Conservation (phyloP, 345 rosid species). For the Syzygium grande region DNA sequence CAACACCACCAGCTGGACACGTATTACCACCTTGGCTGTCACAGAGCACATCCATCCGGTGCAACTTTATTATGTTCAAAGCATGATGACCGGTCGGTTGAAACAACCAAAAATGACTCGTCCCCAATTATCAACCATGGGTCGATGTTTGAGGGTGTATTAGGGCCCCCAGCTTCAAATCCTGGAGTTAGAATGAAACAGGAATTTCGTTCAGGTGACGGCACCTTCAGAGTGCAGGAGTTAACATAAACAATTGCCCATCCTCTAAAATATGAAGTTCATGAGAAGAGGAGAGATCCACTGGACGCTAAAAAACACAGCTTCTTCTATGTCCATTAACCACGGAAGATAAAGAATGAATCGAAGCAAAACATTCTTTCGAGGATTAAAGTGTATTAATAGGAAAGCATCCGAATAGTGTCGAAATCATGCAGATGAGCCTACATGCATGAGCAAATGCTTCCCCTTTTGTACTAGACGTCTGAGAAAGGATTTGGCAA, state of each 20-base stretch:
- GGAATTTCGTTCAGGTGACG: background rate
- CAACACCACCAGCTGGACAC: constrained; percentile 75
- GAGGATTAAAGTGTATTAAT: background rate
- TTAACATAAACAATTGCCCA: background rate
- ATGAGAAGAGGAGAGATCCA: background rate
- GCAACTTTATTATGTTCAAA: constrained; percentile 85
- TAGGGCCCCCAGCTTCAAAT: constrained; percentile 94
- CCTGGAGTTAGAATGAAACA: constrained; percentile 26
- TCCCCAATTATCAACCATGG: constrained; percentile 90
- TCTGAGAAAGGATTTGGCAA: background rate
- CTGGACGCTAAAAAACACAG: background rate
- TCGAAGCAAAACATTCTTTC: background rate
- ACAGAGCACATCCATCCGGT: constrained; percentile 83
- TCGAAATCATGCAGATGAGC: background rate
- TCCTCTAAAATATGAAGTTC: background rate
- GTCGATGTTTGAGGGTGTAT: constrained; percentile 66
- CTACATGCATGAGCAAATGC: background rate
- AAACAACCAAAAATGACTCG: constrained; percentile 44
- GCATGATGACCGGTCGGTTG: constrained; percentile 84
- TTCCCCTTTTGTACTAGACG: background rate
- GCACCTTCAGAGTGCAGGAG: constrained; percentile 1
- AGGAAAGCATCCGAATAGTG: background rate
- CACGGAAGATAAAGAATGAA: background rate
- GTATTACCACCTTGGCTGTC: constrained; percentile 28
- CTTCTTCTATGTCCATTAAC: background rate